These are phyloP conservation scores for Allium cepa DNA, from an alignment of 106 monocot species.

Conservation along the genomic window DNA sequence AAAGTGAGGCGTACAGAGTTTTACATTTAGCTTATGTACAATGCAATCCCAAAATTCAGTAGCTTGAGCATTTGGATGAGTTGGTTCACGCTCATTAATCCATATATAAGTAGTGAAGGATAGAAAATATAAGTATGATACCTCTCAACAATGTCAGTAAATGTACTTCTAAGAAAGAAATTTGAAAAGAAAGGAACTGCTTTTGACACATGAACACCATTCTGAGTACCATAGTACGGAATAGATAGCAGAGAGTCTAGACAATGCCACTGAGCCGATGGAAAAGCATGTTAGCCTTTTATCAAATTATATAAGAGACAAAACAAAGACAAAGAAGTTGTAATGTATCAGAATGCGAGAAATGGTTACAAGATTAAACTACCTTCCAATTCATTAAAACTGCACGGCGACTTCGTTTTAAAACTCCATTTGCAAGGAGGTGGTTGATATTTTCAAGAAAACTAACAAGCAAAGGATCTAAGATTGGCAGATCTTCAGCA, in stretches of 20 bases:
- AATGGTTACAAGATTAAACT: neutral
- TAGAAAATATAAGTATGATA: conserved; percentile 7
- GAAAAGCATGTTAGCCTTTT: conserved; percentile 6
- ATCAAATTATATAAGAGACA: conserved; percentile 2
- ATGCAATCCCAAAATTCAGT: no score
- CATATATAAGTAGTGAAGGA: no score
- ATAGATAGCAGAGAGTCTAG: conserved; percentile 61
- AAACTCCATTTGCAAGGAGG: conserved; percentile 46
- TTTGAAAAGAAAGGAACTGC: conserved; percentile 40
- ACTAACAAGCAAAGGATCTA: conserved; percentile 45
- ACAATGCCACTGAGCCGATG: conserved; percentile 68
- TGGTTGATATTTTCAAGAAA: conserved; percentile 63
- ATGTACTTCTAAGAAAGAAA: conserved; percentile 35
- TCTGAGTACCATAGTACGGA: conserved; percentile 22
- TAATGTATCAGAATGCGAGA: no score
- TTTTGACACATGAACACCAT: conserved; percentile 12
- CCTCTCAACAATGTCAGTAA: conserved; percentile 78
- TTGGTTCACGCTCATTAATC: no score
- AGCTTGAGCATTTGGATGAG: no score
- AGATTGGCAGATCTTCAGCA: conserved; percentile 18
- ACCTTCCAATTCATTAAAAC: conserved; percentile 92
- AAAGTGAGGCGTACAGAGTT: no score
- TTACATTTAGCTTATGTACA: no score
- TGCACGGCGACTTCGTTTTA: conserved; percentile 73
- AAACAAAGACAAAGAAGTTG: neutral